Conservation (phyloP, 768 basidiomycete genomes). For the Boletus vermiculosoides region DNA sequence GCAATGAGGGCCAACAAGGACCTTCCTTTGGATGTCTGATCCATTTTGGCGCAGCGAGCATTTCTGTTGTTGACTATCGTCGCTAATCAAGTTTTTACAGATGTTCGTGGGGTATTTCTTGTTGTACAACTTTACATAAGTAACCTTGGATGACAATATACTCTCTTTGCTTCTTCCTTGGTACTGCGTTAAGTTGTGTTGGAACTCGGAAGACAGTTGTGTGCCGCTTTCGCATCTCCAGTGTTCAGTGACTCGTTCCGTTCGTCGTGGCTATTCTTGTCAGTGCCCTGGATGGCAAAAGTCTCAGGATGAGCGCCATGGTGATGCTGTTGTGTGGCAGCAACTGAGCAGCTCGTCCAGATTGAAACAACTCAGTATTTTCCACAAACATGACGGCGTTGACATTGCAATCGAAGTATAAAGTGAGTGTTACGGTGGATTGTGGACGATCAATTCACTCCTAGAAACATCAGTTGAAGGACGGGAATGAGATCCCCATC, state of each 20-base stretch:
- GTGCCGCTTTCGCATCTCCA: not conserved
- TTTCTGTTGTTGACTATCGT: not conserved
- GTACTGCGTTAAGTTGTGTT: not conserved
- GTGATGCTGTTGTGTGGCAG: not conserved
- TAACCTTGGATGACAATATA: slow-evolving; percentile 4
- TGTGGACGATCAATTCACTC: not conserved
- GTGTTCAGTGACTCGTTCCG: not conserved
- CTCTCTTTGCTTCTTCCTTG: not conserved
- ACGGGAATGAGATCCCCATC: slow-evolving; percentile 9
- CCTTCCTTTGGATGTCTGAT: slow-evolving; percentile 94
- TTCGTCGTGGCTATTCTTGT: not conserved
- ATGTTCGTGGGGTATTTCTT: not conserved
- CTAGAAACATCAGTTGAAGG: not conserved
- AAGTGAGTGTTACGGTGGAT: slow-evolving; percentile 1
- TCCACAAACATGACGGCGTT: not conserved
- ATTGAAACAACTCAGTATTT: not conserved
- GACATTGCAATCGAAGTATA: slow-evolving; percentile 6
- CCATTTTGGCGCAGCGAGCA: slow-evolving; percentile 31
- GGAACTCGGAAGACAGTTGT: not conserved
- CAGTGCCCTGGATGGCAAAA: not conserved
- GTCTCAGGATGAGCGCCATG: too few species aligned
- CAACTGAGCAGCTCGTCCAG: not conserved
- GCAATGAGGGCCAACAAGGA: slow-evolving; percentile 61
- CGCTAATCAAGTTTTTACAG: slow-evolving; percentile 15
- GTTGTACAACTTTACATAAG: not conserved